A percentile compares a stretch with the other conserved stretches of the same genome.
Evolutionary conservation across 192 early-diverging fungal genomes (phyloP).

Genomic region (Globomyces pollinis-pini): DNA sequence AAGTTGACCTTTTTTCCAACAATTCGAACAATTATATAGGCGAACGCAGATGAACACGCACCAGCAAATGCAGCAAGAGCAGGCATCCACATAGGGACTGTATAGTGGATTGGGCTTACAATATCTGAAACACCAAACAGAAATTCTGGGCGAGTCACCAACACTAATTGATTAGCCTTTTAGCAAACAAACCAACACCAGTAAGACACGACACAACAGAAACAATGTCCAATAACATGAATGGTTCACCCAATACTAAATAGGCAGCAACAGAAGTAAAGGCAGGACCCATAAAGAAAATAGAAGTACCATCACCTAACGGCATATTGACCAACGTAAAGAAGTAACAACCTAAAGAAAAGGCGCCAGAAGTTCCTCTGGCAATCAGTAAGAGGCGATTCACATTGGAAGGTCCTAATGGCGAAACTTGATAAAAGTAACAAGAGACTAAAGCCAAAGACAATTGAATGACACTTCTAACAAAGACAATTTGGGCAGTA

Average conservation of each 20-base stretch:
- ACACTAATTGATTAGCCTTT: conserved; percentile 41
- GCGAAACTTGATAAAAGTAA: conserved; percentile 35
- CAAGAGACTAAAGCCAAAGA: conserved; percentile 50
- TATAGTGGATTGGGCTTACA: not conserved
- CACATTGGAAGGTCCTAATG: conserved; percentile 43
- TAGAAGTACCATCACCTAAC: conserved; percentile 63
- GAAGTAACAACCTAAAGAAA: conserved; percentile 64
- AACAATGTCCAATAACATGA: conserved; percentile 46
- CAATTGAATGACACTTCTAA: conserved; percentile 61
- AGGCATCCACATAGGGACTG: not conserved
- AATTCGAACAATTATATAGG: conserved; percentile 65
- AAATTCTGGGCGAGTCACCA: conserved; percentile 13
- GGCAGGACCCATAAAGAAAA: conserved; percentile 71
- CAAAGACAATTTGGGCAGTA: conserved; percentile 64
- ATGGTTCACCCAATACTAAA: conserved; percentile 54
- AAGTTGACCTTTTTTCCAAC: conserved; percentile 63
- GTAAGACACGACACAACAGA: conserved; percentile 48
- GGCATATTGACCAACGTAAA: conserved; percentile 60
- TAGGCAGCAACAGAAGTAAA: conserved; percentile 65
- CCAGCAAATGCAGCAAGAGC: conserved; percentile 45
- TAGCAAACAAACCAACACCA: conserved; percentile 58
- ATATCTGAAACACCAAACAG: not conserved
- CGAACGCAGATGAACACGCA: conserved; percentile 51
- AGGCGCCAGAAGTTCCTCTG: conserved; percentile 57
- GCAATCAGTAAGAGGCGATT: conserved; percentile 48